Base-by-base conservation (phyloP, 1,284 basidiomycete genomes). In the Leccinum holopus region DNA sequence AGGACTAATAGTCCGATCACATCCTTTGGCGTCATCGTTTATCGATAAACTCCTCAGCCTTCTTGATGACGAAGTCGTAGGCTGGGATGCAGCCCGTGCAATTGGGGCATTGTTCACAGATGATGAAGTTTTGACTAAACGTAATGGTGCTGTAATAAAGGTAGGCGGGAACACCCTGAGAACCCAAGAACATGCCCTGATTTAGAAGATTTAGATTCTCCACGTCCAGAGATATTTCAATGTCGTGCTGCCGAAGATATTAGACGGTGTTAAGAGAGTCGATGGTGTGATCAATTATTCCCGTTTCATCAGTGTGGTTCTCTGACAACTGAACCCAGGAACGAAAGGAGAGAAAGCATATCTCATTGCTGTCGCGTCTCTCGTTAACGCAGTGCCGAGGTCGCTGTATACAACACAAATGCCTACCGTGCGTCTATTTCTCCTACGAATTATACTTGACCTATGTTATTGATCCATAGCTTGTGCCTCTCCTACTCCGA, bases 401-500 rank as follows among this genome's bases (percentile, higher is more conserved):
- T 82, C 88, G 1, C 78, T 91, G 4, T 94, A 92, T 69, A 77
- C 81, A 3, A 78, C 82, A 37, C 84, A 93, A 66, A 82, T 97
- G 72, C 74, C 87, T 6, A 82, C 81, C 14, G 93, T 93, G 62
- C 62, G 85, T 72, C 32, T 35, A 57, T 33, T 14, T 16, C 14
- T 60, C 21, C 39, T 55, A 2, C 25, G 18, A 25, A n/a, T 59
- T 64, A 54, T 28, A 52, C 30, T 49, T 30, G 8, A 21, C 52
- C 25, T 51, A 66, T 35, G 21, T 44, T 21, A 53, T 39, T 8
- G 61, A n/a, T 70, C 25, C 18, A 4, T 71, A 97, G 90, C 83
- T 98, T 14, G 86, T 98, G 67, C 95, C 97, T 0, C 80, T 98
- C 16, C 83, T 99, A 1, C 80, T 99, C 55, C 92, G 92, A 21